phyloP scores from a whole-genome alignment of 257 asterid species.

The Salvia miltiorrhiza region DNA sequence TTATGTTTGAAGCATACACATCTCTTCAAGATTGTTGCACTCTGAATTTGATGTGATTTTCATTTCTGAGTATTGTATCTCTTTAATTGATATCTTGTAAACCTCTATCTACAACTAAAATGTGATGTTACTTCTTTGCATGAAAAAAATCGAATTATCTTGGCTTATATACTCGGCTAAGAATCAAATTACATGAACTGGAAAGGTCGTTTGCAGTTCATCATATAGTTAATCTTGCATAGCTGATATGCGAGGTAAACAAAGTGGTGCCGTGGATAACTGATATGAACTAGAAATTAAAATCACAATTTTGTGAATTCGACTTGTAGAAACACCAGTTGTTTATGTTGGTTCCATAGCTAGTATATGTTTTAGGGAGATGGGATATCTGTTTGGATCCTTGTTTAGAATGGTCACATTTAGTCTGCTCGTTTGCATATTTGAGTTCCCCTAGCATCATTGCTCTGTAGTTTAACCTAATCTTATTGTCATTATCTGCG shows the following conservation, averaged over 20 bases:
- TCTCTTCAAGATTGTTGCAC: not conserved
- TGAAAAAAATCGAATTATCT: not conserved
- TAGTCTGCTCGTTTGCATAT: not conserved
- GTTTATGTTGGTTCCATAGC: not conserved
- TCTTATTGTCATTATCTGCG: too few species aligned
- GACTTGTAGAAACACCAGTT: not conserved
- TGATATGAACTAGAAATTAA: too few species aligned
- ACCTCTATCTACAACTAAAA: not conserved
- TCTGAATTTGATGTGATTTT: not conserved
- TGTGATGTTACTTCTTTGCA: not conserved
- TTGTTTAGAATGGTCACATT: not conserved
- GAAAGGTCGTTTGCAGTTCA: not conserved
- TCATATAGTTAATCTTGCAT: not conserved
- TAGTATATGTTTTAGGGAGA: too few species aligned
- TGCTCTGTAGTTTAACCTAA: not conserved
- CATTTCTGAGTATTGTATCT: not conserved
- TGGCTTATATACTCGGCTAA: not conserved
- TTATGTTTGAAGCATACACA: not conserved
- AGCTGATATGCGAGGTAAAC: too few species aligned
- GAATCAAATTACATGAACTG: not conserved
- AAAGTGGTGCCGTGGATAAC: too few species aligned
- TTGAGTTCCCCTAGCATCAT: too few species aligned
- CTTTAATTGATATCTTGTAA: not conserved
- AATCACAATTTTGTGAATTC: too few species aligned
- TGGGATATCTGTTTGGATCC: too few species aligned